Evolutionary conservation across 208 protist species (phyloP).

Genomic region (Tritrichomonas foetus): DNA sequence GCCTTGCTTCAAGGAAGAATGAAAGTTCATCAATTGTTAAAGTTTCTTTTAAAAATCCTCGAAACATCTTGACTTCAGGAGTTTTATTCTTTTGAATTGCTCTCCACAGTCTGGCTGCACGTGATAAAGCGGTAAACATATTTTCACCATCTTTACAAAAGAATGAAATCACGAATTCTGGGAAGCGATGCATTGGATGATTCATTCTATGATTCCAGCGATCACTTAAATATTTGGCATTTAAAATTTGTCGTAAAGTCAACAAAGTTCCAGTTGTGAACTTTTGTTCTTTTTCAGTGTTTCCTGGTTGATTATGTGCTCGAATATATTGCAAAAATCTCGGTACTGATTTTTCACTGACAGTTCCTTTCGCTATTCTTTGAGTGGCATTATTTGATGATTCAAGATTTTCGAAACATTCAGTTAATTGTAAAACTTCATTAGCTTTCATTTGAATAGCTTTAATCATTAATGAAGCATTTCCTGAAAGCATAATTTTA

Average conservation of each 20-base stretch:
- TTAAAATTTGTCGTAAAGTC: neutral
- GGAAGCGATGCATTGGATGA: neutral
- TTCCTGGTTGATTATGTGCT: neutral
- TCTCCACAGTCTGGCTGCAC: neutral
- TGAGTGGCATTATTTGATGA: too few relatives aligned
- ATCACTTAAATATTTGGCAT: neutral
- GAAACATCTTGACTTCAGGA: neutral
- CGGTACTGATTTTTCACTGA: neutral
- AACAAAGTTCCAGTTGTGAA: neutral
- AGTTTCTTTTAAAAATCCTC: neutral
- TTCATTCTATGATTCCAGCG: neutral
- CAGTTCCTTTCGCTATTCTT: neutral
- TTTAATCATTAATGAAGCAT: neutral
- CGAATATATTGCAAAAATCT: neutral
- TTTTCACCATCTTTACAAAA: neutral
- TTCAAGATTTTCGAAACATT: neutral
- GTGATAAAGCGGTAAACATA: neutral
- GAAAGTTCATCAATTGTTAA: neutral
- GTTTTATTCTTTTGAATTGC: neutral
- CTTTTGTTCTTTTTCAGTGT: neutral
- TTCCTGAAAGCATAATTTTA: neutral
- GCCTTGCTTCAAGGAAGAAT: neutral
- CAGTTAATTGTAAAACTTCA: neutral
- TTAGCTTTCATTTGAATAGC: neutral
- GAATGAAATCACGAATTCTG: neutral